A percentile compares a stretch with the other conserved stretches of the same genome.
Evolutionary conservation across 805 yeast genomes (phyloP).

Genomic region (Hanseniaspora pseudoguilliermondii): DNA sequence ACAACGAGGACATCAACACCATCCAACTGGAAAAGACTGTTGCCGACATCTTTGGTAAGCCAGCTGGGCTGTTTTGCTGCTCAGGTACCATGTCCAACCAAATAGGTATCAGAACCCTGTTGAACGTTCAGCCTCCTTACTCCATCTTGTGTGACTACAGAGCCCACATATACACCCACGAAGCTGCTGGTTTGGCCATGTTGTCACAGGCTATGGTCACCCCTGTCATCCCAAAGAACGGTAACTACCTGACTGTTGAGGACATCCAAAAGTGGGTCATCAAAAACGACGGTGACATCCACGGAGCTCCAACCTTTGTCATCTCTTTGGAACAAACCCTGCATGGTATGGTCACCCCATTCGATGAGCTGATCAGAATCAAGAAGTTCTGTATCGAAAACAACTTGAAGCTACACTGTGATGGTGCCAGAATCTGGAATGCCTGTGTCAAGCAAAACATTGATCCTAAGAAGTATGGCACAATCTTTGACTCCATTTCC

Average conservation of each 20-base stretch:
- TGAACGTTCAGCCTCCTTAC: conserved; percentile 66
- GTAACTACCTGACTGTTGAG: conserved; percentile 62
- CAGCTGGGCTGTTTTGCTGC: conserved; percentile 68
- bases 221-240: conserved; percentile 69
- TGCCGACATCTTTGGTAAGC: conserved; percentile 61
- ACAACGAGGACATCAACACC: conserved; percentile 68
- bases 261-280: conserved; percentile 53
- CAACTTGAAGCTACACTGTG: conserved; percentile 59
- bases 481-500: conserved; percentile 75
- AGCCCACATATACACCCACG: conserved; percentile 70
- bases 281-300: conserved; percentile 71
- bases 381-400: conserved; percentile 53
- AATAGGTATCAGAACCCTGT: conserved; percentile 62
- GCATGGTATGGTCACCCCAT: conserved; percentile 70
- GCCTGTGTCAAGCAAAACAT: conserved; percentile 61
- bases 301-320: conserved; percentile 75
- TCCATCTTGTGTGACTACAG: conserved; percentile 77
- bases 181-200: conserved; percentile 85
- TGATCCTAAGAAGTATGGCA: conserved; percentile 50
- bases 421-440: conserved; percentile 92
- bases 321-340: conserved; percentile 80
- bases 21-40: conserved; percentile 49
- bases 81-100: conserved; percentile 90
- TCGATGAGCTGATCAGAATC: conserved; percentile 63
- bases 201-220: conserved; percentile 85